A percentile compares a stretch with the other conserved stretches of the same genome.
These are phyloP conservation scores for Cicer pinnatifidum DNA, from an alignment of 306 rosid species.

Conservation along the genomic window DNA sequence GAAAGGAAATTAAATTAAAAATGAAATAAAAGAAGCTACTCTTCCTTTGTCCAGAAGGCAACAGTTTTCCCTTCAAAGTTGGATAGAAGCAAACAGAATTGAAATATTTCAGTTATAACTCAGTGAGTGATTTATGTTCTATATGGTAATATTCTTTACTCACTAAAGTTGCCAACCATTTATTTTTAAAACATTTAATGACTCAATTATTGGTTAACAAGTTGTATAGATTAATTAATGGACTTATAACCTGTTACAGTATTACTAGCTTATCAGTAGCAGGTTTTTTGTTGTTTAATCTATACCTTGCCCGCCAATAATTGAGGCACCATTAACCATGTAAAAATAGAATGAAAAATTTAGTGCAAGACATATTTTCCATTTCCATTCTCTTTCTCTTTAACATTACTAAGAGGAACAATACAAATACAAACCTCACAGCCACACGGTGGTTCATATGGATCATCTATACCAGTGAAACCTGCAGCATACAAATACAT, in stretches of 20 bases:
- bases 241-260: neutral
- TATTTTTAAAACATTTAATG: neutral
- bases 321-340: conserved; percentile 15
- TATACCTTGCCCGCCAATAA: neutral
- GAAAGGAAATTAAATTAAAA: conserved; percentile 18
- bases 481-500: conserved; percentile 61
- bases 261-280: neutral
- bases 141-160: neutral
- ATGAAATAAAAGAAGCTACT: neutral
- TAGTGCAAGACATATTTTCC: neutral
- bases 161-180: neutral
- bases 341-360: neutral
- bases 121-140: conserved; percentile 1
- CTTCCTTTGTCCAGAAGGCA: conserved; percentile 3
- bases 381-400: conserved; percentile 19
- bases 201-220: conserved; percentile 11
- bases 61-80: conserved; percentile 28
- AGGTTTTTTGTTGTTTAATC: neutral
- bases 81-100: neutral
- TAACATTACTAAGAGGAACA: conserved; percentile 1
- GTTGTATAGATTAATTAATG: neutral
- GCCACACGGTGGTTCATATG: conserved; percentile 77
- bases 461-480: conserved; percentile 93
- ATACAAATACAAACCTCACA: conserved; percentile 71
- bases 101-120: neutral